Percentiles rank a stretch among this genome's conserved stretches.
Evolutionary conservation across 768 basidiomycete genomes (phyloP).

Genomic region (Ramaria sp.): DNA sequence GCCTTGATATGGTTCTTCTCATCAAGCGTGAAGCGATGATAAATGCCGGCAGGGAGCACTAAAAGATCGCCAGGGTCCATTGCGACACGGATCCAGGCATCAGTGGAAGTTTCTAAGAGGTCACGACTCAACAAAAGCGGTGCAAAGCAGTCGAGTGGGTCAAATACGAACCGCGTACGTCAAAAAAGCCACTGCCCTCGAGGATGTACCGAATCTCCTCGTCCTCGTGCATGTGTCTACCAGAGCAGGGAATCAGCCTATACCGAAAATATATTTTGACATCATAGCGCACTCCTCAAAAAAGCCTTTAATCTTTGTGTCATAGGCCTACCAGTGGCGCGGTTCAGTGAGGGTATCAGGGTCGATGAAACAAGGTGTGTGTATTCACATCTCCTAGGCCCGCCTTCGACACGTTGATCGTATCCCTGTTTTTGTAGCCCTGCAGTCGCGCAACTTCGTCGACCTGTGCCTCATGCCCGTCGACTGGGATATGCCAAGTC

Average conservation of each 20-base stretch:
- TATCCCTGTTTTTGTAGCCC: constrained; percentile 78
- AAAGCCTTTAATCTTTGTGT: constrained; percentile 71
- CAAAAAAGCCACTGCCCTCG: constrained; percentile 85
- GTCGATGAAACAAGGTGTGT: neutral
- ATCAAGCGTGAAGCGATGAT: constrained; percentile 91
- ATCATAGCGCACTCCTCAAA: constrained; percentile 58
- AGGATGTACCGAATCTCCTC: constrained; percentile 91
- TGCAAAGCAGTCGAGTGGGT: neutral
- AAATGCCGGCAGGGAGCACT: constrained; percentile 83
- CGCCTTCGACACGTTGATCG: constrained; percentile 65
- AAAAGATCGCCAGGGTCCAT: constrained; percentile 74
- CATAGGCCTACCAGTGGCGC: constrained; percentile 37
- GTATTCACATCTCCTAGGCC: constrained; percentile 59
- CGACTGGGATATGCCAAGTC: constrained; percentile 56
- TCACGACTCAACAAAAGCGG: neutral
- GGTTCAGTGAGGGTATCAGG: neutral
- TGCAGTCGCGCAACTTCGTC: constrained; percentile 55
- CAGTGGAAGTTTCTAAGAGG: constrained; percentile 45
- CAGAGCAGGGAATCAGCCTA: neutral
- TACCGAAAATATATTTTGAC: neutral
- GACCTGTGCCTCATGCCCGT: constrained; percentile 37
- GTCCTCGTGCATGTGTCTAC: constrained; percentile 88
- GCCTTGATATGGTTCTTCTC: constrained; percentile 61
- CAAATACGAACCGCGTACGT: constrained; percentile 60
- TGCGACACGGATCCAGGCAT: constrained; percentile 75